Percentiles rank a stretch among this genome's conserved stretches.
phyloP scores from a whole-genome alignment of 1,139 yeast species.

The Zygoascus hellenicus region DNA sequence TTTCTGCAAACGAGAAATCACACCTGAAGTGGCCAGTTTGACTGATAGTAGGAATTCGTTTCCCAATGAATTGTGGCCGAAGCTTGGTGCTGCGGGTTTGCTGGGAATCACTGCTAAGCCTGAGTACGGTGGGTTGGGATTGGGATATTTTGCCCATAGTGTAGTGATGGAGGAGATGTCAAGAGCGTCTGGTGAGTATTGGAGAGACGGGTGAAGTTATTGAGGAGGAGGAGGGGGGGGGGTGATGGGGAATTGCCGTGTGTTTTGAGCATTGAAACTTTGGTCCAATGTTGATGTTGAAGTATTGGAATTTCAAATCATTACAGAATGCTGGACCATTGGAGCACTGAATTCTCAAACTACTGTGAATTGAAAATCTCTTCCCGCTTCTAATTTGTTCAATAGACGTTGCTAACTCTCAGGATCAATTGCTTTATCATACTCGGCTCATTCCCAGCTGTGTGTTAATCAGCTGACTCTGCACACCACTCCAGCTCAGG shows the following conservation, averaged over 20 bases:
- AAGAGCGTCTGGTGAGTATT: slow-evolving; percentile 24
- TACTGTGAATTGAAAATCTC: too few relatives aligned
- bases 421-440: slow-evolving; percentile 33
- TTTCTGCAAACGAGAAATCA: slow-evolving; percentile 30
- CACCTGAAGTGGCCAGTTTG: slow-evolving; percentile 28
- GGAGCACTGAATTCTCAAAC: too few relatives aligned
- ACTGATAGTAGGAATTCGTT: slow-evolving; percentile 30
- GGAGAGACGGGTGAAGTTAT: background rate
- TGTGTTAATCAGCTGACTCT: slow-evolving; percentile 33
- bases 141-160: slow-evolving; percentile 33
- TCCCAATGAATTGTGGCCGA: slow-evolving; percentile 33
- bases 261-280: too few relatives aligned
- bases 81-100: slow-evolving; percentile 33
- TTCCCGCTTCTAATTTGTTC: too few relatives aligned
- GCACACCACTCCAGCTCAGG: slow-evolving; percentile 29
- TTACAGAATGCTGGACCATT: too few relatives aligned
- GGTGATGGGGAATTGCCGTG: too few relatives aligned
- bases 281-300: too few relatives aligned
- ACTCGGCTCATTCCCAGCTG: slow-evolving; percentile 34
- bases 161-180: slow-evolving; percentile 35
- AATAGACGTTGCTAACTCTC: slow-evolving; percentile 32
- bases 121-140: slow-evolving; percentile 32
- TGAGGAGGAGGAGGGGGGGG: too few relatives aligned
- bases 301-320: background rate
- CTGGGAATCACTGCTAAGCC: slow-evolving; percentile 34